Percentiles rank a stretch among this genome's conserved stretches.
Evolutionary conservation across 2,329 filamentous ascomycete genomes (phyloP).

Genomic region (Neofusicoccum cordaticola): DNA sequence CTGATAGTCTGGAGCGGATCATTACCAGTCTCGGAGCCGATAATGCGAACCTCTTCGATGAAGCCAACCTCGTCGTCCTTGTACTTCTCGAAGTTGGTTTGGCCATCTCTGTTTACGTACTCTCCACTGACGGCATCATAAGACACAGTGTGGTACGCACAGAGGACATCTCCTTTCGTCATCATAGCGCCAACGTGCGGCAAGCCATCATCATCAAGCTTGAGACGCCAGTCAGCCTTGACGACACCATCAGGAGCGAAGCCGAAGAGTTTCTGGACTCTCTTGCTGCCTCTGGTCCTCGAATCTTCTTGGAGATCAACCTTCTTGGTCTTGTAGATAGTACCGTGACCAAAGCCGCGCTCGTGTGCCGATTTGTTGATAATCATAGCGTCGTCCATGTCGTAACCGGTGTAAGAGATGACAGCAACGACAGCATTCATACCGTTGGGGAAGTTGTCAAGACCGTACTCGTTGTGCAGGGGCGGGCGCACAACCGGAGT

Average conservation of each 20-base stretch:
- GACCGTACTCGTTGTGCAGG: conserved; percentile 90
- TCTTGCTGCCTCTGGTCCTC: conserved; percentile 62
- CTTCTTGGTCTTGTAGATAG: conserved; percentile 97
- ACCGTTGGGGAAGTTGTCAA: conserved; percentile 98
- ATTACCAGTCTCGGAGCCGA: conserved; percentile 78
- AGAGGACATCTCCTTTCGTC: conserved; percentile 77
- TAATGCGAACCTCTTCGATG: conserved; percentile 87
- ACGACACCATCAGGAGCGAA: conserved; percentile 78
- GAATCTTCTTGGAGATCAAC: conserved; percentile 78
- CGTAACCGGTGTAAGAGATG: conserved; percentile 97
- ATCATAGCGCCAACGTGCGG: conserved; percentile 77
- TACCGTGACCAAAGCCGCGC: conserved; percentile 90
- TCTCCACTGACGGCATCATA: conserved; percentile 69
- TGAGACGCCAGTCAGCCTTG: conserved; percentile 66
- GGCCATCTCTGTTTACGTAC: conserved; percentile 79
- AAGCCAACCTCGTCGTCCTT: conserved; percentile 87
- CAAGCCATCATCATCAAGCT: conserved; percentile 83
- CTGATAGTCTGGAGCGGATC: conserved; percentile 86
- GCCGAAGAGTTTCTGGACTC: conserved; percentile 80
- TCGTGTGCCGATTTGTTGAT: conserved; percentile 97
- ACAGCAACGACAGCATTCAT: conserved; percentile 95
- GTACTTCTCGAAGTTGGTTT: conserved; percentile 88
- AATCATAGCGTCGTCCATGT: conserved; percentile 99
- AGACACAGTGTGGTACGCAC: conserved; percentile 84
- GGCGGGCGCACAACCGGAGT: conserved; percentile 90